These are phyloP conservation scores for Beauveria brongniartii DNA, from an alignment of 2,329 filamentous ascomycete species.

Conservation along the genomic window DNA sequence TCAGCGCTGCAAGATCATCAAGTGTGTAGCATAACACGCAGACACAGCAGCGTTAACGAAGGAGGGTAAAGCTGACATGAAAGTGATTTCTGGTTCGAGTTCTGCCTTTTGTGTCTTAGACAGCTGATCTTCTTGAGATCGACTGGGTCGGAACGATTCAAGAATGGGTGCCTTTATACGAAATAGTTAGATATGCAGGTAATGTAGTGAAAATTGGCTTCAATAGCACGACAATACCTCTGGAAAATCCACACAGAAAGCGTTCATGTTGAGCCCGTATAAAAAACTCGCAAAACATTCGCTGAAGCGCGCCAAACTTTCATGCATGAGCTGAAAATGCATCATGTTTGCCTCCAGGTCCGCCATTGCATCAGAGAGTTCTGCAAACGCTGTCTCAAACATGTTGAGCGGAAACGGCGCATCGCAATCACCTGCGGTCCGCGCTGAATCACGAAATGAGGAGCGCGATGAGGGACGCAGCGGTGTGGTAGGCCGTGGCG, in stretches of 20 bases:
- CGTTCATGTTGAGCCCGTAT: constrained; percentile 97
- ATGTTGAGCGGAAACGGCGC: constrained; percentile 64
- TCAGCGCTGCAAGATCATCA: constrained; percentile 13
- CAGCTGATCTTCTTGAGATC: constrained; percentile 45
- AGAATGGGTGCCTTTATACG: constrained; percentile 61
- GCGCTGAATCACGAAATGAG: constrained; percentile 72
- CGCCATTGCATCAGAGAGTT: constrained; percentile 87
- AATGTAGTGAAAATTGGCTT: not conserved
- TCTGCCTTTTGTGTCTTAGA: constrained; percentile 23
- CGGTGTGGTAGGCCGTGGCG: constrained; percentile 81
- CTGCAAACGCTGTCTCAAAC: constrained; percentile 85
- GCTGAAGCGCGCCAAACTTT: constrained; percentile 84
- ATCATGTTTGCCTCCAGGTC: constrained; percentile 96
- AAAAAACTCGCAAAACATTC: constrained; percentile 94
- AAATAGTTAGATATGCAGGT: not conserved
- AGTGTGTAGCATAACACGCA: not conserved
- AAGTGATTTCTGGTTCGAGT: constrained; percentile 66
- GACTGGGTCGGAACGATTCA: constrained; percentile 70
- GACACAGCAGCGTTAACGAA: not conserved
- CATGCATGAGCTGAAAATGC: constrained; percentile 95
- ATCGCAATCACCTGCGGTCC: constrained; percentile 41
- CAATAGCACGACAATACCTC: constrained; percentile 54
- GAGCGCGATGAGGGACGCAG: constrained; percentile 84
- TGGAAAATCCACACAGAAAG: constrained; percentile 95
- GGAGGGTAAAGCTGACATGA: constrained; percentile 54